These are phyloP conservation scores for Vaccinium myrtillus DNA, from an alignment of 148 eudicot genomes.

Conservation along the genomic window DNA sequence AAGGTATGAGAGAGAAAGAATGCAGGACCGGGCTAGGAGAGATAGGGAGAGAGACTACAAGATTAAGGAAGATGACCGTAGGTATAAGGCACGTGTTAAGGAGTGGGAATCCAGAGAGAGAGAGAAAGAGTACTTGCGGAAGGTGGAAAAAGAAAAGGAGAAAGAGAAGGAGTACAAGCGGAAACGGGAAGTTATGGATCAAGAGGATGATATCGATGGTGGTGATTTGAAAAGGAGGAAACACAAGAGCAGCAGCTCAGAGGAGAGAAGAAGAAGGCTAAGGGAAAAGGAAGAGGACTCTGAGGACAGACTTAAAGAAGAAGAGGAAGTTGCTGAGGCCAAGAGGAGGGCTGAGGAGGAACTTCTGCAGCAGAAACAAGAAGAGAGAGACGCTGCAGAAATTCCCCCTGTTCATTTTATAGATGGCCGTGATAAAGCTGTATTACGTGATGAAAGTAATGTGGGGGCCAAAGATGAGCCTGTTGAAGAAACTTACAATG, in stretches of 20 bases:
- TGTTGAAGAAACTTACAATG: constrained; percentile 39
- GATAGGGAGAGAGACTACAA: constrained; percentile 86
- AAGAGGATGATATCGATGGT: constrained; percentile 83
- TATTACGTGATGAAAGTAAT: constrained; percentile 30
- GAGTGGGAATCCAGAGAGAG: constrained; percentile 93
- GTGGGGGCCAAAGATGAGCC: constrained; percentile 39
- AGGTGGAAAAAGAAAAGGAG: constrained; percentile 83
- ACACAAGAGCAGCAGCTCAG: constrained; percentile 64
- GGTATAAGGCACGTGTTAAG: constrained; percentile 68
- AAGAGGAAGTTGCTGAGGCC: constrained; percentile 81
- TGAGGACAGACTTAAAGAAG: constrained; percentile 77
- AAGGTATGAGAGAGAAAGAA: constrained; percentile 89
- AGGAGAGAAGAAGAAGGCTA: constrained; percentile 67
- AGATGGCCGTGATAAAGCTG: constrained; percentile 47
- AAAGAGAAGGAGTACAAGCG: constrained; percentile 78
- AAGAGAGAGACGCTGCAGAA: constrained; percentile 43
- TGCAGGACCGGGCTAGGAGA: constrained; percentile 85
- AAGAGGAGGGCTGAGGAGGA: constrained; percentile 73
- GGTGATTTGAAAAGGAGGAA: constrained; percentile 76
- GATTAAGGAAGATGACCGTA: constrained; percentile 77
- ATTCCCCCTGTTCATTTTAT: constrained; percentile 32
- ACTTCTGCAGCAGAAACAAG: constrained; percentile 38
- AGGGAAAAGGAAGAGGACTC: constrained; percentile 91
- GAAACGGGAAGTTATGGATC: constrained; percentile 58
- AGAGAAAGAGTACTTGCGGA: constrained; percentile 66